A percentile compares a stretch with the other conserved stretches of the same genome.
Evolutionary conservation across 768 basidiomycete genomes (phyloP).

Genomic region (Mycena vulgaris): DNA sequence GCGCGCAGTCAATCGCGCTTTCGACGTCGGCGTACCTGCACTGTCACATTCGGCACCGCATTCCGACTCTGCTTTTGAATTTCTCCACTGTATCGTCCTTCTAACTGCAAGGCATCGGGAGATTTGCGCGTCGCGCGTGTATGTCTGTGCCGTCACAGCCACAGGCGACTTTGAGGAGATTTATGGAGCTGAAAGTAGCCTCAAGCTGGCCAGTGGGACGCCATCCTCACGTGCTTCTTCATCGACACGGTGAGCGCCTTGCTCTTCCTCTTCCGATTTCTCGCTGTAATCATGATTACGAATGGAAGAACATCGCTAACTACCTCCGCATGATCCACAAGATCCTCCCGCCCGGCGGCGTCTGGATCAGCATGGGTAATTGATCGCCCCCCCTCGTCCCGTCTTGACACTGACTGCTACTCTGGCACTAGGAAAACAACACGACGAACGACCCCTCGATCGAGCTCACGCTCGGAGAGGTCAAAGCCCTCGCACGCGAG

Average conservation of each 20-base stretch:
- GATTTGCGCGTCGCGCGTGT: no score
- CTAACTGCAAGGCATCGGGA: no score
- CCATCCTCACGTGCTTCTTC: conserved; percentile 95
- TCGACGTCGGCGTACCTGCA: no score
- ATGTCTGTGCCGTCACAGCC: no score
- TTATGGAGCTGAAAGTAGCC: conserved; percentile 71
- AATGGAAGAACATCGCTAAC: conserved; percentile 94
- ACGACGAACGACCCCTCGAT: conserved; percentile 84
- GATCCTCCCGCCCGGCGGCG: conserved; percentile 87
- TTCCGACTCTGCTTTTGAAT: no score
- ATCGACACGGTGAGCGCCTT: conserved; percentile 95
- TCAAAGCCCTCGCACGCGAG: conserved; percentile 80
- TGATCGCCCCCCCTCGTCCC: not conserved
- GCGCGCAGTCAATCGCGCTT: no score
- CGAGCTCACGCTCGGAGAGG: conserved; percentile 91
- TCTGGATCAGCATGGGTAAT: conserved; percentile 92
- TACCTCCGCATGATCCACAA: conserved; percentile 91
- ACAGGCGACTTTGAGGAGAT: conserved; percentile 94
- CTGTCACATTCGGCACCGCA: no score
- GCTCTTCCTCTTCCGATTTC: not conserved
- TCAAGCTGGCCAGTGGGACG: conserved; percentile 84
- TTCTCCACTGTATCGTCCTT: no score
- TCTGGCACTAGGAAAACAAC: conserved; percentile 99
- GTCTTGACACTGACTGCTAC: conserved; percentile 48
- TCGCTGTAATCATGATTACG: not conserved